Evolutionary conservation across 441 rosid species (phyloP).

Genomic region (Oxalis stricta): DNA sequence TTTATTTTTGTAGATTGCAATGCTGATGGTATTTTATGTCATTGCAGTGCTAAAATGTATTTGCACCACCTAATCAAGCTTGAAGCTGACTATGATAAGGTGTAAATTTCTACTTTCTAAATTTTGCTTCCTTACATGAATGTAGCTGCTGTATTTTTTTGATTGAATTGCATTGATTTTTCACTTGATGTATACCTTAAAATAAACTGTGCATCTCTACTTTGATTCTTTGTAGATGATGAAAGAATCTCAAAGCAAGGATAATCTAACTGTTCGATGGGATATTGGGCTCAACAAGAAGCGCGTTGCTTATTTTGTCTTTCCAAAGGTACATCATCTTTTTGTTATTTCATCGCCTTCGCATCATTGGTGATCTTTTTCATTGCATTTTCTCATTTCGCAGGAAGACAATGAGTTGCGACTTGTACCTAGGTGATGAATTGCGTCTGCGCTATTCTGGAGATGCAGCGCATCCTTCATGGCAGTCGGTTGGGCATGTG

Average conservation of each 20-base stretch:
- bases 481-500: conserved; percentile 99
- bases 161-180: neutral
- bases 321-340: conserved; percentile 64
- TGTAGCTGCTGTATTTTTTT: neutral
- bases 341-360: neutral
- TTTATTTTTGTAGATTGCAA: conserved; percentile 7
- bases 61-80: conserved; percentile 99
- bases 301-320: conserved; percentile 86
- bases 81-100: conserved; percentile 99
- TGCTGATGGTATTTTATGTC: conserved; percentile 11
- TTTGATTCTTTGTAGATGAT: conserved; percentile 52
- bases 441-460: conserved; percentile 89
- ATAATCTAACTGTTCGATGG: conserved; percentile 90
- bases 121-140: neutral
- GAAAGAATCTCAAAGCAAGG: conserved; percentile 99
- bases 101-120: conserved; percentile 15
- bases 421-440: conserved; percentile 96
- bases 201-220: conserved; percentile 7
- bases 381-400: conserved; percentile 14
- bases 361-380: no score
- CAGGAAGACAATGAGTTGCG: conserved; percentile 98
- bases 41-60: conserved; percentile 97
- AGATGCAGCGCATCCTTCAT: conserved; percentile 92
- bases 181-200: neutral
- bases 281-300: conserved; percentile 98